phyloP scores from a whole-genome alignment of 495 filamentous ascomycete genomes.

The Aspergillus leporis region DNA sequence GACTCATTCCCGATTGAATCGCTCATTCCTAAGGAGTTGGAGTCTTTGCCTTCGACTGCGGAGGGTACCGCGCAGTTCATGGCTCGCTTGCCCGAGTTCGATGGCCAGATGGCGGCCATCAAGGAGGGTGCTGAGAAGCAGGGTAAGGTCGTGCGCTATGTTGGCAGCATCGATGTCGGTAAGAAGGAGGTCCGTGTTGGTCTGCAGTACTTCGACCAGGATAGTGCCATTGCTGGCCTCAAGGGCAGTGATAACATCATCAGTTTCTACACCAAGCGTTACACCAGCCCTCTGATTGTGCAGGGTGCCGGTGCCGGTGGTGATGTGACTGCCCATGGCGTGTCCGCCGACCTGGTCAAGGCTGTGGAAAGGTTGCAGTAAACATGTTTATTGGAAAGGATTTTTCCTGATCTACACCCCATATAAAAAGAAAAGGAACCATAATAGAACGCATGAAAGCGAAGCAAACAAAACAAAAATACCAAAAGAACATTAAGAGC shows the following conservation, averaged over 20 bases:
- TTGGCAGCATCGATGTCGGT: constrained; percentile 85
- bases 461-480: not conserved
- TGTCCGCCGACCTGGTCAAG: constrained; percentile 85
- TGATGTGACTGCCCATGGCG: constrained; percentile 96
- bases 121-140: constrained; percentile 76
- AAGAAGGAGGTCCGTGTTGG: constrained; percentile 81
- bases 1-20: constrained; percentile 89
- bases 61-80: constrained; percentile 73
- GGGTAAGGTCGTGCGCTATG: constrained; percentile 91
- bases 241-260: constrained; percentile 99
- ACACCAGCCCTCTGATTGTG: constrained; percentile 85
- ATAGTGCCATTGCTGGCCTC: constrained; percentile 84
- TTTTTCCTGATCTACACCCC: constrained; percentile 7
- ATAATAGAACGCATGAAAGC: not conserved
- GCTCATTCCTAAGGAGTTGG: constrained; percentile 81
- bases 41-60: constrained; percentile 63
- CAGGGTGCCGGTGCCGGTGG: constrained; percentile 94
- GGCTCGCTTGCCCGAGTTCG: constrained; percentile 70
- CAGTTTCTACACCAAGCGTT: constrained; percentile 94
- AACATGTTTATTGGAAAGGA: constrained; percentile 2
- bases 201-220: constrained; percentile 79
- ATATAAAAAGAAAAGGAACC: constrained; percentile 2
- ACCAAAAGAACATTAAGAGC: constrained; percentile 23
- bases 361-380: constrained; percentile 57
- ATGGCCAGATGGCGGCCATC: constrained; percentile 77